Base-by-base conservation (phyloP, 2,329 filamentous ascomycete genomes). In the Aureobasidium sp. region DNA sequence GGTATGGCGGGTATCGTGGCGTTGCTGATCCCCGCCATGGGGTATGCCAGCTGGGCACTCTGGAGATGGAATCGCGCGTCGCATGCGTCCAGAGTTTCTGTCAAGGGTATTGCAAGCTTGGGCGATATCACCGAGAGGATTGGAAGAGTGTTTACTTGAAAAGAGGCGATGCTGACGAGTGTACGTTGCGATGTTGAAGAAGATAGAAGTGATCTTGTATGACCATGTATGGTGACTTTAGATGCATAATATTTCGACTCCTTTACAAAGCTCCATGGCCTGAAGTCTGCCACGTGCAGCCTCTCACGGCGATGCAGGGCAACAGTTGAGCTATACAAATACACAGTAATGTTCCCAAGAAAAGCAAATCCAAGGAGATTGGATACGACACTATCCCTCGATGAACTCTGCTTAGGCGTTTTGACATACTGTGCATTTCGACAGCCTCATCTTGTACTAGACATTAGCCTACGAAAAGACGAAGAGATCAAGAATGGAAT, bases 1-100 rank as follows among this genome's bases (percentile, higher is more conserved):
- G 69, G 68, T 5, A 68, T 74, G 65, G 73, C 88, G 5, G 75
- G 91, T 36, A 74, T 83, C 49, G 66, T 72, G 8, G 68, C 71
- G 5, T 58, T 77, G 36, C 65, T 68, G 2, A 47, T 75, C 15
- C 59, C 72, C 31, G 69, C 70, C 2, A 63, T 71, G 27, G 66
- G 64, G 5, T 69, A 65, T 62, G 68, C 66, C 39, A 66, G 65
- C n/a, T 70, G 68, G 68, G 67, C 67, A 49, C 63, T 62, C 2
- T 69, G 67, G 66, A 65, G 68, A 25, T 72, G 67, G 65, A 66
- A 69, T 29, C 62, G 62, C 2, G 65, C 63, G 14, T 60, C 39
- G 8, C 49, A 59, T 14, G 56, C 62, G 8, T 56, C 41, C 27
- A 55, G 47, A 14, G 15, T 37, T 5, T 60, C 55, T 5, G 29